Conservation (phyloP, 345 rosid genomes). For the Sonneratia caseolaris region DNA sequence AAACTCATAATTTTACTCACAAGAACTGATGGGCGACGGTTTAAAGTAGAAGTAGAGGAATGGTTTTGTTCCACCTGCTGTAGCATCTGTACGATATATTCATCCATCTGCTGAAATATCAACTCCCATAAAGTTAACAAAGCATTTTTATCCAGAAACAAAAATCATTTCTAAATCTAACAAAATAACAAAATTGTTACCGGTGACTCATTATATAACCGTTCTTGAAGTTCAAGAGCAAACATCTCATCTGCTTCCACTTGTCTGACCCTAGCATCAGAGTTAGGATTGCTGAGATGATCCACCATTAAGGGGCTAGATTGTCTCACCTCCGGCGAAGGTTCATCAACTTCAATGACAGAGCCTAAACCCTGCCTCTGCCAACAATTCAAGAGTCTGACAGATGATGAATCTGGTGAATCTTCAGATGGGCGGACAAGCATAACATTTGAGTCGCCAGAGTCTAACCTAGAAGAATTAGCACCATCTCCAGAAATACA, state of each 20-base stretch:
- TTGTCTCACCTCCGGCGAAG: constrained; percentile 28
- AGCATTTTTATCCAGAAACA: background rate
- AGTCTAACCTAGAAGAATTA: constrained; percentile 22
- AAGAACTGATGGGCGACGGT: constrained; percentile 15
- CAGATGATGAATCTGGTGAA: constrained; percentile 49
- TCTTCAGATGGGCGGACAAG: constrained; percentile 46
- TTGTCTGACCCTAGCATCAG: constrained; percentile 58
- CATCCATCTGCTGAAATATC: constrained; percentile 43
- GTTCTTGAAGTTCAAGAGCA: constrained; percentile 90
- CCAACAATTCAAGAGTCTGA: constrained; percentile 25
- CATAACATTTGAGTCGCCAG: constrained; percentile 34
- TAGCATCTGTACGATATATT: constrained; percentile 44
- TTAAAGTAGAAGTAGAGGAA: constrained; percentile 24
- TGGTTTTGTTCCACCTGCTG: constrained; percentile 49
- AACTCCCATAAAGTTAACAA: constrained; percentile 8
- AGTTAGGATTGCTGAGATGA: constrained; percentile 25
- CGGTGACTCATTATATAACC: constrained; percentile 52
- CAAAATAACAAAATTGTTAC: background rate
- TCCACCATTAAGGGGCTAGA: constrained; percentile 13
- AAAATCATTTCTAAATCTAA: background rate
- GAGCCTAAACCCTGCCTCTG: constrained; percentile 20
- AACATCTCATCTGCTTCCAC: constrained; percentile 81
- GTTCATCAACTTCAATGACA: constrained; percentile 37
- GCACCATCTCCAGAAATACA: constrained; percentile 30
- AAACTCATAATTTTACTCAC: constrained; percentile 27